Evolutionary conservation across 1,284 basidiomycete genomes (phyloP), one percentile per base, ranked within the genome.

Genomic region (Acaromyces ingoldii): DNA sequence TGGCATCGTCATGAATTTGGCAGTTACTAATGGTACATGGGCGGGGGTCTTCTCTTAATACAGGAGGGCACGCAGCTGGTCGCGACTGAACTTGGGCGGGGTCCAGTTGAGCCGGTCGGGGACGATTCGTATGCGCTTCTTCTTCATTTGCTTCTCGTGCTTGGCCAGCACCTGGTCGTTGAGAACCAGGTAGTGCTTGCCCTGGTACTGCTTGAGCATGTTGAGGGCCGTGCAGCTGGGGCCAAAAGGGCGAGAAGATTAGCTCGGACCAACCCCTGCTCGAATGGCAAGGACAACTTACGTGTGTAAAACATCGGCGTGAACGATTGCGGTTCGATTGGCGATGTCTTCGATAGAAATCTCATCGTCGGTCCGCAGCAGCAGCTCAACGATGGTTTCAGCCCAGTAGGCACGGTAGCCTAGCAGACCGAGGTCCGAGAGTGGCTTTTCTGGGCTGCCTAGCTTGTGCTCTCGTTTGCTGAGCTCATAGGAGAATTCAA

Each of bases 401-500:
- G 88, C 87, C 95, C 95, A 99, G 75, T 93, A 98, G 26, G 93
- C 90, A 47, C 93, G 83, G 77, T 99, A 99, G 42, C 88, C 82
- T 56, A 99, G 80, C 60, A 99, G 78, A 34, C 95, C 95, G 48
- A 99, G 80, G 79, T 99, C 95, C 67, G 85, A 88, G 30, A 99
- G 82, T 19, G 95, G 95, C 77, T 99, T 99, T 79, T 99, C 95
- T 3, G 95, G 95, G 67, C 88, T 91, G 10, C 95, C 95, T 4
- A 93, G 83, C 76, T 96, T 97, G 63, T 85, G 84, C 76, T 99
- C 95, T 67, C 89, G 88, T 81, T 97, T 98, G 79, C 86, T 90
- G 38, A 99, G 82, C 74, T 97, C 92, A 80, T 98, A 99, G 4
- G 89, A 92, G 74, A 99, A 99, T 75, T 98, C 91, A 77, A 99